Conservation (phyloP, 371 early-diverging fungal species). For the Lichtheimia hyalospora region DNA sequence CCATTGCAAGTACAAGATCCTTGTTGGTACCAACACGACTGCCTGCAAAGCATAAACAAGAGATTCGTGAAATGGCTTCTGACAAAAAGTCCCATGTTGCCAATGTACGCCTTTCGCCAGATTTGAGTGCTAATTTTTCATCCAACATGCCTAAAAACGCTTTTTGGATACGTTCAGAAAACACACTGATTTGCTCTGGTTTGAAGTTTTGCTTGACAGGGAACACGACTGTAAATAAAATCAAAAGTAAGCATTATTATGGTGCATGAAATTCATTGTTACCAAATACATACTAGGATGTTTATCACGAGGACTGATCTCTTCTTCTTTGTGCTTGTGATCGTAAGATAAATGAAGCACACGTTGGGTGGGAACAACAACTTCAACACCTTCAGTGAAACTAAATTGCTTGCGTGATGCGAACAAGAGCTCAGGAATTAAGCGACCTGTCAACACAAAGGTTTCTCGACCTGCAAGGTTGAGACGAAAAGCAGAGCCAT, state of each 20-base stretch:
- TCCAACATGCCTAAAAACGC: constrained; percentile 16
- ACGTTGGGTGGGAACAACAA: constrained; percentile 10
- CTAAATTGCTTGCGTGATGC: constrained; percentile 8
- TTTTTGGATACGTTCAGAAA: constrained; percentile 29
- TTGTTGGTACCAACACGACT: constrained; percentile 19
- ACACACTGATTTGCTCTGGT: constrained; percentile 28
- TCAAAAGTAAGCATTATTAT: not conserved
- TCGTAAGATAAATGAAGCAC: constrained; percentile 13
- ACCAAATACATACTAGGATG: constrained; percentile 10
- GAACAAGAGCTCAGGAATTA: constrained; percentile 12
- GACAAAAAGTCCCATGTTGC: constrained; percentile 16
- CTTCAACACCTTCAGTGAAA: constrained; percentile 19
- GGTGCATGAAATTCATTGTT: too few relatives aligned
- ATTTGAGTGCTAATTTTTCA: constrained; percentile 14
- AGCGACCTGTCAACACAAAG: constrained; percentile 13
- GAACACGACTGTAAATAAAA: constrained; percentile 13
- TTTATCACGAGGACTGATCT: constrained; percentile 9
- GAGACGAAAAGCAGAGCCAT: constrained; percentile 12
- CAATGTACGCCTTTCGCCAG: constrained; percentile 21
- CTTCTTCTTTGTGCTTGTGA: constrained; percentile 9
- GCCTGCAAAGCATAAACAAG: constrained; percentile 36
- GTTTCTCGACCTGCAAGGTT: constrained; percentile 1
- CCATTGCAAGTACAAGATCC: constrained; percentile 29
- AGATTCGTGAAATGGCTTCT: constrained; percentile 24
- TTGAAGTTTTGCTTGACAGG: constrained; percentile 39